These are phyloP conservation scores for Arachnomyces sp. DNA, from an alignment of 2,329 filamentous ascomycete species.

Conservation along the genomic window DNA sequence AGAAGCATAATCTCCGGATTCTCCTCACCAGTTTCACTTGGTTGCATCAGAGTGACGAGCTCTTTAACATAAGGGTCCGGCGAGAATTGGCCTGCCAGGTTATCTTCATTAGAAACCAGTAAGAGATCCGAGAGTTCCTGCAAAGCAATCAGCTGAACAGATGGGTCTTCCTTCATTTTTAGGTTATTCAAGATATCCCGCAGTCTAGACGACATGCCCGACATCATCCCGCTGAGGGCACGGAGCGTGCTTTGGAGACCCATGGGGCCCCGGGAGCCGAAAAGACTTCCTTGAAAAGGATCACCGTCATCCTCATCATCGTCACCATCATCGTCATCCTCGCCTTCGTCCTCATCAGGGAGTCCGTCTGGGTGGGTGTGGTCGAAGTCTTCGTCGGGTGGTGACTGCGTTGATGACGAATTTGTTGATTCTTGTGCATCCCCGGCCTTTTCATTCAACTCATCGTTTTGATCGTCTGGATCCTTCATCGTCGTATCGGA, in stretches of 20 bases:
- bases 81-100: slow-evolving; percentile 87
- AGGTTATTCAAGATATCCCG: slow-evolving; percentile 70
- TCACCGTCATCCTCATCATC: slow-evolving; percentile 53
- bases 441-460: slow-evolving; percentile 31
- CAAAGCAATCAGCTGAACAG: slow-evolving; percentile 81
- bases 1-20: slow-evolving; percentile 97
- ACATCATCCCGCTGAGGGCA: slow-evolving; percentile 86
- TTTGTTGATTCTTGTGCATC: slow-evolving; percentile 31
- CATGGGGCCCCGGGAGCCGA: slow-evolving; percentile 57
- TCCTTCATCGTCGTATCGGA: slow-evolving; percentile 67
- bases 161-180: slow-evolving; percentile 75
- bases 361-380: slow-evolving; percentile 2
- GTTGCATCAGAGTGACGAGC: slow-evolving; percentile 83
- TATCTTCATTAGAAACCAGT: slow-evolving; percentile 92
- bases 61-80: slow-evolving; percentile 95
- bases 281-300: slow-evolving; percentile 54
- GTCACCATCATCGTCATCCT: slow-evolving; percentile 22
- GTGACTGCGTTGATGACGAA: slow-evolving; percentile 40
- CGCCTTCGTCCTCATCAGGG: slow-evolving; percentile 55
- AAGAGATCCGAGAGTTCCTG: slow-evolving; percentile 91
- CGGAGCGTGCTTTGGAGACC: slow-evolving; percentile 73
- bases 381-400: slow-evolving; percentile 46
- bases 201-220: slow-evolving; percentile 70
- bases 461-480: slow-evolving; percentile 47
- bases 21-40: slow-evolving; percentile 77